phyloP scores from a whole-genome alignment of 2,329 filamentous ascomycete genomes.

The Helotiales sp. region DNA sequence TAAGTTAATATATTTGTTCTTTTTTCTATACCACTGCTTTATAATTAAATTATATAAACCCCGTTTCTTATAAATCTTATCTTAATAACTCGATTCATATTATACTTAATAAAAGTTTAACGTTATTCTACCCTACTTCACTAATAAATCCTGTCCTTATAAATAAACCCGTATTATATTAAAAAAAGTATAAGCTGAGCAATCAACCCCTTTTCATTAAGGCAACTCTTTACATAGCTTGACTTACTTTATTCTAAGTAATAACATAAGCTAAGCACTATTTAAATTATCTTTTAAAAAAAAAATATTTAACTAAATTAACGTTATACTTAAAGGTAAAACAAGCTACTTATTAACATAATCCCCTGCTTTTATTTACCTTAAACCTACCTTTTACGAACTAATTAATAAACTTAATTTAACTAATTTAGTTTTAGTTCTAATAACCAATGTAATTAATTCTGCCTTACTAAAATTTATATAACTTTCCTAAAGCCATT shows the following conservation, averaged over 20 bases:
- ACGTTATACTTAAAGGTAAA: not conserved
- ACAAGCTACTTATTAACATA: not conserved
- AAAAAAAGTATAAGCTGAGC: not conserved
- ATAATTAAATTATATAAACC: no score
- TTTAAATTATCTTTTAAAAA: constrained; percentile 8
- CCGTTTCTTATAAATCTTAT: no score
- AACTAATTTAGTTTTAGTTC: not conserved
- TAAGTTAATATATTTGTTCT: no score
- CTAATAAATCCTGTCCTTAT: no score
- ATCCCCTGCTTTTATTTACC: not conserved
- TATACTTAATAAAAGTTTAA: no score
- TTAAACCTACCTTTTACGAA: not conserved
- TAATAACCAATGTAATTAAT: not conserved
- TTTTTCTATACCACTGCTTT: no score
- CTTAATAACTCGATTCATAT: no score
- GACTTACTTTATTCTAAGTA: constrained; percentile 22
- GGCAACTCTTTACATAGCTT: constrained; percentile 19
- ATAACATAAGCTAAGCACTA: constrained; percentile 25
- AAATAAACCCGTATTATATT: no score
- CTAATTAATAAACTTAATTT: not conserved
- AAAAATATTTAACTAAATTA: not conserved
- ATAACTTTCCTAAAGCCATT: no score
- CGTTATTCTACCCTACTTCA: no score
- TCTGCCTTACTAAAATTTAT: no score
- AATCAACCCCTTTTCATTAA: constrained; percentile 23